Evolutionary conservation across 352 stramenopile genomes (phyloP).

Genomic region (Globisporangium alternatum): DNA sequence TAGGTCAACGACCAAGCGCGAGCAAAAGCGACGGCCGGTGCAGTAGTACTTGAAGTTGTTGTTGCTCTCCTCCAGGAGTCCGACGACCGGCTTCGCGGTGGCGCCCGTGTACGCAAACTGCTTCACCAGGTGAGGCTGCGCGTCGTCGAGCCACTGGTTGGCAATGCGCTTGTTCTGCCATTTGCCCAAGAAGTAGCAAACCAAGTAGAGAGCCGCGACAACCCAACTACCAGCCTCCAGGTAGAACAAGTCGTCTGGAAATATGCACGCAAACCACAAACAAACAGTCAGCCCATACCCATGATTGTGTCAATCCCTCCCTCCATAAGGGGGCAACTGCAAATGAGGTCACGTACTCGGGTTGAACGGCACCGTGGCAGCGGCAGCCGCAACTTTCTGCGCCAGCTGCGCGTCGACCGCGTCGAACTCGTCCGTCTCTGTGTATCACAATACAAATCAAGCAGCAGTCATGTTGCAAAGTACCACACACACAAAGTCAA

Average conservation of each 20-base stretch:
- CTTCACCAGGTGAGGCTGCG: constrained; percentile 57
- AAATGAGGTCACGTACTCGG: constrained; percentile 14
- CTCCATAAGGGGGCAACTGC: neutral
- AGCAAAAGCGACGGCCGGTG: constrained; percentile 75
- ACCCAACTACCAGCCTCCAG: constrained; percentile 45
- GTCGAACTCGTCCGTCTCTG: constrained; percentile 45
- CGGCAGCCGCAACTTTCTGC: constrained; percentile 19
- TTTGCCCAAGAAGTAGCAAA: constrained; percentile 65
- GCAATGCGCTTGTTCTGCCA: constrained; percentile 63
- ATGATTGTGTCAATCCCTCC: too few relatives aligned
- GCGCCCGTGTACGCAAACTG: constrained; percentile 77
- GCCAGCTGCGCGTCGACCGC: constrained; percentile 23
- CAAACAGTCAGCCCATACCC: neutral
- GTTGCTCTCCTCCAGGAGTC: constrained; percentile 66
- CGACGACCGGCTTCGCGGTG: constrained; percentile 52
- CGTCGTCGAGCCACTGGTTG: constrained; percentile 64
- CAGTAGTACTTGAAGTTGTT: constrained; percentile 87
- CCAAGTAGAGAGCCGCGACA: constrained; percentile 46
- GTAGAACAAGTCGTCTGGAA: constrained; percentile 43
- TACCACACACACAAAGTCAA: neutral
- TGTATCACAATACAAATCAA: neutral
- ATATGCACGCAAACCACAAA: neutral
- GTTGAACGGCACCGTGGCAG: constrained; percentile 13
- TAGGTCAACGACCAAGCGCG: constrained; percentile 63
- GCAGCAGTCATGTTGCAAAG: too few relatives aligned